Percentiles rank a stretch among this genome's conserved stretches.
phyloP scores from a whole-genome alignment of 106 monocot genomes.

The Acorus gramineus region DNA sequence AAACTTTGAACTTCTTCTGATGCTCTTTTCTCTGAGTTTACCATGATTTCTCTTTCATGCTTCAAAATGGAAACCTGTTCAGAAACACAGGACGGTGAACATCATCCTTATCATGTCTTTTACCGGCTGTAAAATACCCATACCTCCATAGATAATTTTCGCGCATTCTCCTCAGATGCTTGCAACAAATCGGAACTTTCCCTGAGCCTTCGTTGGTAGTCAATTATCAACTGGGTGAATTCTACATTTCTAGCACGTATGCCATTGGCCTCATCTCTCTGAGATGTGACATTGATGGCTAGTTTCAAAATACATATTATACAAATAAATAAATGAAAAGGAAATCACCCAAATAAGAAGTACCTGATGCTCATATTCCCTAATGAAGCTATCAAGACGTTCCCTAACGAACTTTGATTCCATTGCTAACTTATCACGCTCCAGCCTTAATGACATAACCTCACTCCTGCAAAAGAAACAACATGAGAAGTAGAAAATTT shows the following conservation, averaged over 20 bases:
- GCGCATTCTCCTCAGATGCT: constrained; percentile 51
- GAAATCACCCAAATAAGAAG: not conserved
- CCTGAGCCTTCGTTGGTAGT: constrained; percentile 68
- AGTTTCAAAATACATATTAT: not conserved
- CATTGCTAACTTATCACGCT: constrained; percentile 61
- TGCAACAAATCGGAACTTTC: constrained; percentile 58
- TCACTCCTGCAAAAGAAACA: constrained; percentile 38
- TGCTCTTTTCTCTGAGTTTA: constrained; percentile 68
- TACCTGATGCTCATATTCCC: constrained; percentile 78
- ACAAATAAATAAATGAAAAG: constrained; percentile 3
- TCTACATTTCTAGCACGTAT: constrained; percentile 75
- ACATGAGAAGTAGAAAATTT: not conserved
- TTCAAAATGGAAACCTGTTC: constrained; percentile 73
- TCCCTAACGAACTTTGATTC: constrained; percentile 75
- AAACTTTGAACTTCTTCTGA: constrained; percentile 62
- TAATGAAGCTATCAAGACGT: constrained; percentile 60
- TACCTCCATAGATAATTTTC: constrained; percentile 85
- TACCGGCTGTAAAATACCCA: not conserved
- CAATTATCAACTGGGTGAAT: constrained; percentile 57
- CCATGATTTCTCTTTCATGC: constrained; percentile 69
- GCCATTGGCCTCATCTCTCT: constrained; percentile 78
- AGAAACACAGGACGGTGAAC: not conserved
- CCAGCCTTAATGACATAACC: constrained; percentile 37
- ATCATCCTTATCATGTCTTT: not conserved
- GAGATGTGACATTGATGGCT: constrained; percentile 1